Evolutionary conservation across 257 asterid genomes (phyloP), one percentile per base, ranked within the genome.

Genomic region (Solanum pimpinellifolium): DNA sequence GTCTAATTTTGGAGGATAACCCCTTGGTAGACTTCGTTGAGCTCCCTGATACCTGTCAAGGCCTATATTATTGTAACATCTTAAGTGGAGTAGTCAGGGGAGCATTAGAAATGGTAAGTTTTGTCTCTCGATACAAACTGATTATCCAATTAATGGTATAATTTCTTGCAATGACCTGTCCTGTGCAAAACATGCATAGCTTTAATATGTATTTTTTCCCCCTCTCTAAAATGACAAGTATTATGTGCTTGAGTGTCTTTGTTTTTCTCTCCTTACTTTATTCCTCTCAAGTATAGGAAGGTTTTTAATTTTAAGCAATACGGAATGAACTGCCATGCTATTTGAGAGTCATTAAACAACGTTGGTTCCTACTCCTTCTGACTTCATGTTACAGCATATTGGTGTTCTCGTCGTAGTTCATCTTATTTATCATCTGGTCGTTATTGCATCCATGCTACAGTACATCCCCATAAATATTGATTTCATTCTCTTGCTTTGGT

Each of bases 21-120:
- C 98, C 98, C 23, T 90, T 97, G 85, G 98, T 95, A 66, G 99
- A 97, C 90, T 97, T 97, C 86, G 98, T 97, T 81, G 99, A 97
- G 91, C 98, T 95, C 90, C 99, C 98, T 76, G 99, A 97, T 88
- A 94, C 96, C 83, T 97, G 98, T 89, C 99, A 97, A 90, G 99
- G 99, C 78, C 95, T 97, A 86, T 89, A 92, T 69, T 97, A 97
- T 60, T 97, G 99, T 96, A 97, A 96, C 88, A 92, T 97, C 86
- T 88, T 97, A 78, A 95, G 99, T 91, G 99, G 99, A 87, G 98
- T 97, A 77, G 88, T 97, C 89, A 90, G 95, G 88, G 99, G 99
- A 89, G 98, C 99, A 80, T 91, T 97, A 72, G 99, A 97, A 93
- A 97, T 97, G 99, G 99, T 97, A 88, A 92, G 96, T 80, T 86